Evolutionary conservation across 1,139 yeast genomes (phyloP).

Genomic region (Neolecta irregularis): DNA sequence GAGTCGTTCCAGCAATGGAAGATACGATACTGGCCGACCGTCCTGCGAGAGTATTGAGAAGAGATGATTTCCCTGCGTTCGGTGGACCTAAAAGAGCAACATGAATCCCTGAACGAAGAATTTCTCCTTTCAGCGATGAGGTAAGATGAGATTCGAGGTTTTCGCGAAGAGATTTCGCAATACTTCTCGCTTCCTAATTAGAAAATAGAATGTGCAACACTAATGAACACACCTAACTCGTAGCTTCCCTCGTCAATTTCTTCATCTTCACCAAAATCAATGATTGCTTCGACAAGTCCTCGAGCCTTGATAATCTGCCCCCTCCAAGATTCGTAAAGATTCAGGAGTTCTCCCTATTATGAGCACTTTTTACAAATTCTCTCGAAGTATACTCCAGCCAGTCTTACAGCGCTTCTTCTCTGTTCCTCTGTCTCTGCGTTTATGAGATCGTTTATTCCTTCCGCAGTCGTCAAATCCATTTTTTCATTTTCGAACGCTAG

Average conservation of each 20-base stretch:
- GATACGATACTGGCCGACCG: constrained; percentile 87
- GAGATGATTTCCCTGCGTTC: constrained; percentile 88
- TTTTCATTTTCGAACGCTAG: constrained; percentile 66
- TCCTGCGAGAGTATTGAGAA: constrained; percentile 55
- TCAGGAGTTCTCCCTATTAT: constrained; percentile 38
- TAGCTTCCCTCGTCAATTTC: constrained; percentile 46
- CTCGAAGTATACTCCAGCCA: constrained; percentile 31
- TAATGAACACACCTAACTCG: background rate
- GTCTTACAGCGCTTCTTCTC: constrained; percentile 53
- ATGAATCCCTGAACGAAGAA: constrained; percentile 58
- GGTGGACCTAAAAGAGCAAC: constrained; percentile 78
- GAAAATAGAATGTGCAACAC: constrained; percentile 24
- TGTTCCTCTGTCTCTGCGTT: constrained; percentile 92
- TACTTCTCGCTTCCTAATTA: constrained; percentile 29
- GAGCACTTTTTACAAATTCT: background rate
- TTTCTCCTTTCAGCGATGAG: constrained; percentile 43
- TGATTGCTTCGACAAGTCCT: constrained; percentile 70
- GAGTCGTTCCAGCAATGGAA: constrained; percentile 82
- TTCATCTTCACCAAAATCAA: constrained; percentile 84
- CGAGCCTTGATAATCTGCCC: constrained; percentile 43
- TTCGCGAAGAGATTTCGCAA: constrained; percentile 28
- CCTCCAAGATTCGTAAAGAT: constrained; percentile 54
- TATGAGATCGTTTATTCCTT: constrained; percentile 75
- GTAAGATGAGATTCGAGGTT: constrained; percentile 34
- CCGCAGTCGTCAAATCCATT: constrained; percentile 63